phyloP scores from a whole-genome alignment of 768 basidiomycete species.

The Lanmaoa rubissima region DNA sequence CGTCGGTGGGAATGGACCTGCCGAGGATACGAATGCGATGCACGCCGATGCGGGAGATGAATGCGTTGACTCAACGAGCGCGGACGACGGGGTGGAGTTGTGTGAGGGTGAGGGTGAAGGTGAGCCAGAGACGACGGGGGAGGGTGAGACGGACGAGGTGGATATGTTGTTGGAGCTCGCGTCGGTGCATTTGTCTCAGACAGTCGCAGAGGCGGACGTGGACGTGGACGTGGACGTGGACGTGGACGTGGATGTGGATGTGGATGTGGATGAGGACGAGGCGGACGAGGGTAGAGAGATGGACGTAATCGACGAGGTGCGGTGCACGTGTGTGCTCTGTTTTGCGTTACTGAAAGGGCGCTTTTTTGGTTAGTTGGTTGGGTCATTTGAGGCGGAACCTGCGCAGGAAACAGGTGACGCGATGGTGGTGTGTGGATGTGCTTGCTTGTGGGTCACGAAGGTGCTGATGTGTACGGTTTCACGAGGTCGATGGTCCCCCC shows the following conservation, averaged over 20 bases:
- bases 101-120: background rate
- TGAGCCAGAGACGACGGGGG: background rate
- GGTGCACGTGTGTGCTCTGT: background rate
- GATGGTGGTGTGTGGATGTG: conserved; percentile 8
- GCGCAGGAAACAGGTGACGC: background rate
- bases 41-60: background rate
- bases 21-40: background rate
- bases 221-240: too few relatives aligned
- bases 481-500: background rate
- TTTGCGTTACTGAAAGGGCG: background rate
- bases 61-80: background rate
- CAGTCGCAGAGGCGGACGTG: background rate
- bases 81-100: background rate
- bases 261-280: too few relatives aligned
- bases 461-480: background rate
- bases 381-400: background rate
- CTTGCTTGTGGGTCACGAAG: background rate
- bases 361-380: background rate
- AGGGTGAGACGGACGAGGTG: conserved; percentile 7
- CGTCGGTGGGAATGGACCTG: too few relatives aligned
- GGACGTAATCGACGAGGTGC: conserved; percentile 13
- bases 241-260: too few relatives aligned
- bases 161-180: conserved; percentile 25
- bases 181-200: conserved; percentile 21
- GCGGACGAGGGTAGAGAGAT: background rate